Base-by-base conservation (phyloP, 2,329 filamentous ascomycete genomes). In the Colletotrichum sp. region DNA sequence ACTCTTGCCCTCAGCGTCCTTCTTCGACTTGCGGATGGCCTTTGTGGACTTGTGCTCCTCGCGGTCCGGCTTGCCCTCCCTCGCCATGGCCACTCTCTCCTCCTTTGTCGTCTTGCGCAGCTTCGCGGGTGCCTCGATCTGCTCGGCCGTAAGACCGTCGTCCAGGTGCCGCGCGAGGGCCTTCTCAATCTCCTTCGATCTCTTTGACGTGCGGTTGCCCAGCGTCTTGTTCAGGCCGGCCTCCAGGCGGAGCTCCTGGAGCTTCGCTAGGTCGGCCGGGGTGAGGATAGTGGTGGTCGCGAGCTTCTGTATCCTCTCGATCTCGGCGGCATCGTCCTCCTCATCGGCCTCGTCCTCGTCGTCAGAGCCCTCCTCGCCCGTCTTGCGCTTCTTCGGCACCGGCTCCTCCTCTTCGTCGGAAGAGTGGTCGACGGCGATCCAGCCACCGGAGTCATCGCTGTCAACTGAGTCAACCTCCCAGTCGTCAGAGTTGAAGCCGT, bases 271-370 rank as follows among this genome's bases (percentile, higher is more conserved):
- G 85, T 99, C 97, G 15, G 97, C 97, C 0, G 97, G 97, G 0
- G 97, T 99, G 77, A 99, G 93, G 79, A 99, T 98, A 65, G 95
- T 94, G 3, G 95, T 98, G 0, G 95, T 98, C n/a, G 96, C 96
- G 59, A 98, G 92, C 80, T 93, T 95, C 15, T 93, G 92, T 79
- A 92, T 90, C 77, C 88, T 87, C 72, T 88, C 83, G 8, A 87
- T 80, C 76, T 89, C 86, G 15, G 84, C 86, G n/a, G 83, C 83
- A 15, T 84, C 83, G 55, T 88, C 86, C 62, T 89, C 85, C 75
- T 89, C 85, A 10, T 87, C 87, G 60, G 85, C 84, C n/a, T 70
- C 72, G 3, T 79, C 79, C 4, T 78, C 76, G 60, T 78, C 80
- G 8, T 78, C 79, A 18, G 66, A 80, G 5, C 62, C 76, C 18